Evolutionary conservation across 345 rosid species (phyloP).

Genomic region (Dovyalis caffra): DNA sequence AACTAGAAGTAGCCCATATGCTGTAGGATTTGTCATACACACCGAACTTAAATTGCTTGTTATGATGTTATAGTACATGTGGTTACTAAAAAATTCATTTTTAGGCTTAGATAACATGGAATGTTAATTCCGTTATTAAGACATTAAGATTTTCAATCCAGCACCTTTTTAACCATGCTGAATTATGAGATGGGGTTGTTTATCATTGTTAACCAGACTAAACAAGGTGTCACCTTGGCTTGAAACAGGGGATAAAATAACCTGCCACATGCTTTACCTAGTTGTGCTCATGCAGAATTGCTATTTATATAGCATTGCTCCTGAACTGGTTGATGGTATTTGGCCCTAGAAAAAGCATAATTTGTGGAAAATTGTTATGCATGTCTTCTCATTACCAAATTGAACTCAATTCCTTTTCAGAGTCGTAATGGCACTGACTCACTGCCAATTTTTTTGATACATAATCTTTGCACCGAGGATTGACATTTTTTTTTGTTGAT

Average conservation of each 20-base stretch:
- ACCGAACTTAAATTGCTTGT: not conserved
- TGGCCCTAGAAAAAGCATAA: not conserved
- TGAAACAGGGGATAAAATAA: not conserved
- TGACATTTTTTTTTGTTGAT: not conserved
- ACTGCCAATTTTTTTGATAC: not conserved
- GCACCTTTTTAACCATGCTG: not conserved
- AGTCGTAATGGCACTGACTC: not conserved
- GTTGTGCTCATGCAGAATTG: not conserved
- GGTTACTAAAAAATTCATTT: not conserved
- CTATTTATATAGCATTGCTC: not conserved
- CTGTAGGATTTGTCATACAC: not conserved
- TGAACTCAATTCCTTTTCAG: not conserved
- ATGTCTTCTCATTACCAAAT: no score
- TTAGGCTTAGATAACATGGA: not conserved
- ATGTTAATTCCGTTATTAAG: not conserved
- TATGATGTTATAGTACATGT: not conserved
- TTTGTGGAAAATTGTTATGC: not conserved
- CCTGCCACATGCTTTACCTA: not conserved
- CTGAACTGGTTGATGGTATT: not conserved
- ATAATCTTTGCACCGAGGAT: not conserved
- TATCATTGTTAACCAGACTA: not conserved
- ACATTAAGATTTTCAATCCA: not conserved
- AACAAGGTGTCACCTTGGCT: not conserved
- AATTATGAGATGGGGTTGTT: not conserved
- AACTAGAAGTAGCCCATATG: not conserved